phyloP scores from a whole-genome alignment of 257 asterid species.

The Solanum phureja region DNA sequence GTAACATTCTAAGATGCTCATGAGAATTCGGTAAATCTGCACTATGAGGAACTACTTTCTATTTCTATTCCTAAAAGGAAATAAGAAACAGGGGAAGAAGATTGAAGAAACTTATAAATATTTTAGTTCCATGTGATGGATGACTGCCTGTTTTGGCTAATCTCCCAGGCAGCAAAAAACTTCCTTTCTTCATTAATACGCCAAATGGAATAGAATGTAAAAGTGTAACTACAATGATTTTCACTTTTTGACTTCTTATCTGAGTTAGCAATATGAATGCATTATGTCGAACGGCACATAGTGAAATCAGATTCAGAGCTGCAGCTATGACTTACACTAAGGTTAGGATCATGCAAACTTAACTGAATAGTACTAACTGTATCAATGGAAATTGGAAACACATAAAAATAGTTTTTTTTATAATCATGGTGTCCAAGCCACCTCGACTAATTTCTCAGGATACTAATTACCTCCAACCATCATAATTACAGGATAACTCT shows the following conservation, averaged over 20 bases:
- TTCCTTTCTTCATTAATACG: neutral
- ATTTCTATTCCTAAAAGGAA: neutral
- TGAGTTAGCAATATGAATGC: neutral
- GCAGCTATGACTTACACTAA: too few species aligned
- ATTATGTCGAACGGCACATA: neutral
- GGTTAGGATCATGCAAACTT: too few species aligned
- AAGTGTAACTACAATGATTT: neutral
- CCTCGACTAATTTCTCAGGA: too few species aligned
- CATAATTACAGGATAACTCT: too few species aligned
- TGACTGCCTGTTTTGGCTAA: neutral
- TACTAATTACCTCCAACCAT: too few species aligned
- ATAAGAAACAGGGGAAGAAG: neutral
- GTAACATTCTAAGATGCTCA: neutral
- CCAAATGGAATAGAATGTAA: neutral
- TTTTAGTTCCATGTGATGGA: neutral
- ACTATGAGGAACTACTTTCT: neutral
- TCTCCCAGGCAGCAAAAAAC: neutral
- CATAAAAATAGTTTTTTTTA: too few species aligned
- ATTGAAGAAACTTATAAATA: neutral
- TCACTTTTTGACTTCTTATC: neutral
- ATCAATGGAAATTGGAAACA: too few species aligned
- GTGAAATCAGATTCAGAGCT: too few species aligned
- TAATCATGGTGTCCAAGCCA: too few species aligned
- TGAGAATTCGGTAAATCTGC: neutral
- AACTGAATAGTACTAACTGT: too few species aligned